These are phyloP conservation scores for Geotrichum cucujoidarum DNA, from an alignment of 1,139 yeast species.

Conservation along the genomic window DNA sequence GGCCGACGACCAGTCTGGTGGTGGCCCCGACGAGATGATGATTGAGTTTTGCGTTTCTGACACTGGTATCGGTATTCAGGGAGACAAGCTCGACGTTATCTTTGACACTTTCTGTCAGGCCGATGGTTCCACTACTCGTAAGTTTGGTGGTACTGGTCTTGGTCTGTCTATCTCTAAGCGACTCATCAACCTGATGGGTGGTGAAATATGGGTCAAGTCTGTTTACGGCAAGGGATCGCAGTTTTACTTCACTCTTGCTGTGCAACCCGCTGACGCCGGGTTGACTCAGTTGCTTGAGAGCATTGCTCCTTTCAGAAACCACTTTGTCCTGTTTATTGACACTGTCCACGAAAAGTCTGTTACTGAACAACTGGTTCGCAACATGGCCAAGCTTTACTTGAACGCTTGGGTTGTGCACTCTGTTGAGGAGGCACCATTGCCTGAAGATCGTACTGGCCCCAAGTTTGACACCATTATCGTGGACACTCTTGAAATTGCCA, in stretches of 20 bases:
- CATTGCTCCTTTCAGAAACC: constrained; percentile 61
- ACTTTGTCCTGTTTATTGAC: constrained; percentile 57
- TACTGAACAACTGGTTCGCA: constrained; percentile 48
- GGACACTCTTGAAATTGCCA: constrained; percentile 71
- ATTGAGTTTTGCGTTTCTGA: constrained; percentile 82
- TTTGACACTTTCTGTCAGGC: constrained; percentile 90
- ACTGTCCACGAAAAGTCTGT: constrained; percentile 69
- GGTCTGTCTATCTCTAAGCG: constrained; percentile 85
- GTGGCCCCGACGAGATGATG: constrained; percentile 53
- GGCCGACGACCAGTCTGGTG: constrained; percentile 38
- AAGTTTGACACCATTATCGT: constrained; percentile 76
- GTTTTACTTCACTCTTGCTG: constrained; percentile 73
- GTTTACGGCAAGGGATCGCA: constrained; percentile 78
- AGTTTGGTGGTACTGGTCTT: constrained; percentile 86
- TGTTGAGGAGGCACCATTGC: constrained; percentile 41
- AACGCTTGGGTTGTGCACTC: constrained; percentile 42
- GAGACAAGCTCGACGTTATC: constrained; percentile 73
- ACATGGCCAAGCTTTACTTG: constrained; percentile 42
- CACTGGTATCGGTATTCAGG: constrained; percentile 84
- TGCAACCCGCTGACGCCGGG: constrained; percentile 64
- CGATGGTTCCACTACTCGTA: constrained; percentile 86
- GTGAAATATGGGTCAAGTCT: constrained; percentile 81
- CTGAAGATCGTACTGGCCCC: constrained; percentile 41
- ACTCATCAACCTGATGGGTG: constrained; percentile 84
- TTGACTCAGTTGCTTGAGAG: constrained; percentile 63